phyloP scores from a whole-genome alignment of 176 grass and related monocot species.

The Puya raimondii region DNA sequence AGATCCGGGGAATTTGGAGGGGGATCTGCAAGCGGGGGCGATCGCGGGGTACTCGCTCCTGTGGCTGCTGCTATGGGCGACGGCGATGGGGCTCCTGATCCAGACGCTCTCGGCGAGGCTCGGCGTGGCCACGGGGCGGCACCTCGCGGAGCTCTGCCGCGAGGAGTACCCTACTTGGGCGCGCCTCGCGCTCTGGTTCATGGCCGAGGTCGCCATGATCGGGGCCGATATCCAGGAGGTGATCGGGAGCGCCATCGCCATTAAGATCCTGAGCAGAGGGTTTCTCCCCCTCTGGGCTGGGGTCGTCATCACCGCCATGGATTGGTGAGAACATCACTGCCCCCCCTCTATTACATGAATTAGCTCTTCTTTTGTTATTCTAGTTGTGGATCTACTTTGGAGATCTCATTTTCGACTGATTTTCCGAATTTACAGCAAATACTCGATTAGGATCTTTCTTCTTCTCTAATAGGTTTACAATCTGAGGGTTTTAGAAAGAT shows the following conservation, averaged over 20 bases:
- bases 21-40: slow-evolving; percentile 88
- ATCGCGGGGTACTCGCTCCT: slow-evolving; percentile 80
- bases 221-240: slow-evolving; percentile 96
- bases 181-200: slow-evolving; percentile 67
- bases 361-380: not conserved
- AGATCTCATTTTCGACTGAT: not conserved
- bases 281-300: slow-evolving; percentile 88
- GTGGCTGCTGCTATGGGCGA: slow-evolving; percentile 89
- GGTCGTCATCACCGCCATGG: slow-evolving; percentile 84
- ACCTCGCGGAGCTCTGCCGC: slow-evolving; percentile 92
- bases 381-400: not conserved
- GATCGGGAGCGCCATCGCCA: slow-evolving; percentile 88
- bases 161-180: slow-evolving; percentile 92
- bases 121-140: slow-evolving; percentile 70
- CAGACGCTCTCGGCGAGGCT: slow-evolving; percentile 82
- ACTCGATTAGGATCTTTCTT: too few relatives aligned
- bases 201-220: slow-evolving; percentile 93
- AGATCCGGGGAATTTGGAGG: slow-evolving; percentile 96
- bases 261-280: slow-evolving; percentile 86
- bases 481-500: not conserved
- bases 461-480: not conserved
- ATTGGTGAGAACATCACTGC: slow-evolving; percentile 41
- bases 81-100: slow-evolving; percentile 82
- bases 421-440: not conserved
- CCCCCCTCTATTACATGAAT: not conserved